Conservation (phyloP, 2,329 filamentous ascomycete species). For the Apiospora arundinis region DNA sequence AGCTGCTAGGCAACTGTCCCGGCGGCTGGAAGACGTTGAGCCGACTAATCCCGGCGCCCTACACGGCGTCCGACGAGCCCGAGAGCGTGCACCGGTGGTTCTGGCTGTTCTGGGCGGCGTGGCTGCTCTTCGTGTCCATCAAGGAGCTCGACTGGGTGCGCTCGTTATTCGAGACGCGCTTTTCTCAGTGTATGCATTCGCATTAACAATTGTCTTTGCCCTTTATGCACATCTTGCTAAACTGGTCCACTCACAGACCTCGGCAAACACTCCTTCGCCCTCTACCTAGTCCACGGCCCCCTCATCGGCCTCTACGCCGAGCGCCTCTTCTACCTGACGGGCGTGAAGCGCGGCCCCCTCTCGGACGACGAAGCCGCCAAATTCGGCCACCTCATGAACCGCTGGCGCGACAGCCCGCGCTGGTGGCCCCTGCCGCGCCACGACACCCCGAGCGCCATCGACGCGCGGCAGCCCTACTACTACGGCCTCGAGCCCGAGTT, state of each 20-base stretch:
- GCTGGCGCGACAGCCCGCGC: conserved; percentile 3
- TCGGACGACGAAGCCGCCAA: neutral
- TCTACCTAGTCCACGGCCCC: conserved; percentile 19
- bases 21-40: conserved; percentile 23
- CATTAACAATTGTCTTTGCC: no score
- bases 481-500: conserved; percentile 20
- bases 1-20: conserved; percentile 22
- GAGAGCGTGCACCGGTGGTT: conserved; percentile 24
- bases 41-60: conserved; percentile 2
- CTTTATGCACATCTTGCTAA: no score
- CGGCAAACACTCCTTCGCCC: conserved; percentile 20
- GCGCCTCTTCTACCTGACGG: conserved; percentile 20
- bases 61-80: conserved; percentile 21
- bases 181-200: conserved; percentile 27
- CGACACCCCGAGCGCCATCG: neutral
- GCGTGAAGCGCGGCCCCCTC: conserved; percentile 1
- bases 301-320: neutral
- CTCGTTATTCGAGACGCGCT: conserved; percentile 17
- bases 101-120: conserved; percentile 29
- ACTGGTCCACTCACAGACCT: neutral
- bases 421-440: conserved; percentile 8
- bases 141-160: conserved; percentile 25
- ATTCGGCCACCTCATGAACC: conserved; percentile 20
- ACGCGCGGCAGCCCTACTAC: neutral
- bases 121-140: conserved; percentile 22